phyloP scores from a whole-genome alignment of 352 stramenopile genomes.

The Chrysophaeum taylorii region DNA sequence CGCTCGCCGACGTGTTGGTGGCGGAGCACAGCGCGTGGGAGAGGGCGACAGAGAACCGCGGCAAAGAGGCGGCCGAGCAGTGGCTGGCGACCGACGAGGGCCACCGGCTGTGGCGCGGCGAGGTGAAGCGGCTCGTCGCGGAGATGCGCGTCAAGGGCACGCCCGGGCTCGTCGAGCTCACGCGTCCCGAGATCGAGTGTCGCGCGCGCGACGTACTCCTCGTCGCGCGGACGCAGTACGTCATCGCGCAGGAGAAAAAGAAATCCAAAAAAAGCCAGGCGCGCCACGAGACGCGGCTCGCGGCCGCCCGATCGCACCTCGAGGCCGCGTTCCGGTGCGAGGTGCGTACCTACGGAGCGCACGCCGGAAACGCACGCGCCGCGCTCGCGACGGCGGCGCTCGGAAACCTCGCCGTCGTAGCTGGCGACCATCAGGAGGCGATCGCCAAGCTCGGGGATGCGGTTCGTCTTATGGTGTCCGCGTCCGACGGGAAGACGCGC shows the following conservation, averaged over 20 bases:
- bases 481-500: too few species aligned
- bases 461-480: too few species aligned
- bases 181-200: background rate
- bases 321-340: background rate
- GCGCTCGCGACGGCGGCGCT: background rate
- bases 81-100: background rate
- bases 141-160: background rate
- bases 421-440: background rate
- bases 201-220: background rate
- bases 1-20: background rate
- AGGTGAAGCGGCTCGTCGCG: background rate
- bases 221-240: background rate
- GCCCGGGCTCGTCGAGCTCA: background rate
- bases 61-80: background rate
- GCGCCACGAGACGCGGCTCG: background rate
- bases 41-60: background rate
- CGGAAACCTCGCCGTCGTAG: background rate
- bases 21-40: background rate
- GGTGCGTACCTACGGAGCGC: background rate
- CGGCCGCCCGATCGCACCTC: background rate
- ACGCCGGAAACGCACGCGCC: background rate
- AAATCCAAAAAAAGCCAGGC: background rate
- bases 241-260: background rate
- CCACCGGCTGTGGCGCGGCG: background rate
- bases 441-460: too few species aligned